Base-by-base conservation (phyloP, 768 basidiomycete species). In the Pleurotus citrinopileatus region DNA sequence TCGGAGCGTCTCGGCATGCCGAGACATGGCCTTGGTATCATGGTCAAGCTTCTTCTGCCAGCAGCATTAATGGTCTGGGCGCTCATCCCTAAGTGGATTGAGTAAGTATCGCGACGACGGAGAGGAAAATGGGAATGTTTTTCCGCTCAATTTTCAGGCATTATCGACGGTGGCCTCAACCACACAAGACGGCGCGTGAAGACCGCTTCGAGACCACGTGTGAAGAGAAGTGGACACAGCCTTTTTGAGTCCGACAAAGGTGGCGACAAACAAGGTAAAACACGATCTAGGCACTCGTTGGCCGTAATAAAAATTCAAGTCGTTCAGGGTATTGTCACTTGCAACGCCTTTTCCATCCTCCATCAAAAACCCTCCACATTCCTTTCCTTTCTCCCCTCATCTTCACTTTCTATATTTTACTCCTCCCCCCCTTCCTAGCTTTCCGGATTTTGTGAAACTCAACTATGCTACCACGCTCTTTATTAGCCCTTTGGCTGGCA, bases 401-500 rank as follows among this genome's bases (percentile, higher is more conserved):
- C 48, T 51, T 51, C 48, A 9, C 32, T 51, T 51, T 51, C 48
- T 51, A n/a, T n/a, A n/a, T n/a, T n/a, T n/a, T n/a, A 51, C 27
- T 29, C 26, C n/a, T 17, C 46, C 28, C 27, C 17, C 34, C n/a
- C 20, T 32, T n/a, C 23, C 29, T 51, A 17, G n/a, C 48, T 37
- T 51, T 25, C 27, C 46, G 23, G 46, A 9, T 48, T 29, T 48
- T 15, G 27, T 22, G 28, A 20, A 36, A 22, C 17, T 32, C 38
- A 20, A 51, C 28, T 22, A 51, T 51, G 48, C 48, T 51, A 22
- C 48, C 48, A 51, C 48, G 32, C 34, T 60, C 67, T 37, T 32
- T 65, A 50, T 56, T 66, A 20, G 63, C 62, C 42, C 44, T 69
- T 29, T 58, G 67, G 63, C 60, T 68, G 9, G 65, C 65, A 36